Percentiles rank a stretch among this genome's conserved stretches.
These are phyloP conservation scores for Corynespora cassiicola DNA, from an alignment of 2,329 filamentous ascomycete species.

Conservation along the genomic window DNA sequence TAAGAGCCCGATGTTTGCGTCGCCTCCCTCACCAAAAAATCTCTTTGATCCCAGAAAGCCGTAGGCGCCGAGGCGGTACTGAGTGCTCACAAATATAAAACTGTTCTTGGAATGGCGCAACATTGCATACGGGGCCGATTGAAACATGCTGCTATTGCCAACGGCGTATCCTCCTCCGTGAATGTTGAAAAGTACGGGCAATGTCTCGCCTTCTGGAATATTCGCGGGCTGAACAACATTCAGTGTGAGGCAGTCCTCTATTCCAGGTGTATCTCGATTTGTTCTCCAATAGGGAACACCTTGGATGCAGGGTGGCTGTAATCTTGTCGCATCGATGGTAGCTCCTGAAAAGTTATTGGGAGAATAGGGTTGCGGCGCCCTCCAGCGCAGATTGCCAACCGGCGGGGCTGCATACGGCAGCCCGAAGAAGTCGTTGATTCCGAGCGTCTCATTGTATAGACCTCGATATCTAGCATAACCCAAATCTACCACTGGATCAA, in stretches of 20 bases:
- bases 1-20: slow-evolving; percentile 65
- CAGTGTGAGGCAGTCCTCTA: slow-evolving; percentile 39
- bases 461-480: slow-evolving; percentile 19
- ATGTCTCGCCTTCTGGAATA: slow-evolving; percentile 15
- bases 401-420: slow-evolving; percentile 37
- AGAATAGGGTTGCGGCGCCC: slow-evolving; percentile 31
- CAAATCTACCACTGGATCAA: slow-evolving; percentile 13
- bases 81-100: slow-evolving; percentile 64
- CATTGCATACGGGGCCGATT: slow-evolving; percentile 20
- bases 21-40: slow-evolving; percentile 57
- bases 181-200: slow-evolving; percentile 42
- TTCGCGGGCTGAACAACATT: slow-evolving; percentile 32
- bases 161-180: slow-evolving; percentile 36
- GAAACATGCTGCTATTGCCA: slow-evolving; percentile 22
- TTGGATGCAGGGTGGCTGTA: slow-evolving; percentile 34
- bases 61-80: slow-evolving; percentile 65
- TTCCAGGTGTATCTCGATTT: slow-evolving; percentile 10
- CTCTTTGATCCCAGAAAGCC: slow-evolving; percentile 66
- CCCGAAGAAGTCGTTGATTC: slow-evolving; percentile 22
- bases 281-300: slow-evolving; percentile 24
- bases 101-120: slow-evolving; percentile 30
- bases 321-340: slow-evolving; percentile 31
- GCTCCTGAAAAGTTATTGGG: slow-evolving; percentile 20
- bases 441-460: slow-evolving; percentile 13
- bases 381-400: slow-evolving; percentile 36